phyloP scores from a whole-genome alignment of 192 early-diverging fungal species.

The Martensiomyces pterosporus region DNA sequence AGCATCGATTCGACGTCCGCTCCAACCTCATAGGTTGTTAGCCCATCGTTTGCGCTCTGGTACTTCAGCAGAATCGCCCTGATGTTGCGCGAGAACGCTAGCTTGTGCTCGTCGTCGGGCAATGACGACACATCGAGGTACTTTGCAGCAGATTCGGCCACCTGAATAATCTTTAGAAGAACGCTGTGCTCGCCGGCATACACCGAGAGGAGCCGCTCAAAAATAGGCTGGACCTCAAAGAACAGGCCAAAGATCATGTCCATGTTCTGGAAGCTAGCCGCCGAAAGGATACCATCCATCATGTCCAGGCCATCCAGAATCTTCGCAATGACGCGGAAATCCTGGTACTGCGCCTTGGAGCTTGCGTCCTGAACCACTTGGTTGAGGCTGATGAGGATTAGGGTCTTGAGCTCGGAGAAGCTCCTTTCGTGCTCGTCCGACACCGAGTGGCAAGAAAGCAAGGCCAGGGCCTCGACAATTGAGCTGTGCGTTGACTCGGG shows the following conservation, averaged over 20 bases:
- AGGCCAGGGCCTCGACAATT: slow-evolving; percentile 32
- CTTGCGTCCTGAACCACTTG: slow-evolving; percentile 4
- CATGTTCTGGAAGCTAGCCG: slow-evolving; percentile 43
- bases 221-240: slow-evolving; percentile 35
- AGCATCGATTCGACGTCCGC: slow-evolving; percentile 25
- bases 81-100: slow-evolving; percentile 31
- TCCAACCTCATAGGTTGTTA: not conserved
- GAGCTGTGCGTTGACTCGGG: slow-evolving; percentile 46
- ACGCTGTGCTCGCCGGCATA: slow-evolving; percentile 28
- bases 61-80: slow-evolving; percentile 26
- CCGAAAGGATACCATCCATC: slow-evolving; percentile 45
- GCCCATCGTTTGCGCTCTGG: slow-evolving; percentile 8
- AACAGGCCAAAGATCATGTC: slow-evolving; percentile 34
- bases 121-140: slow-evolving; percentile 40
- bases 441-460: slow-evolving; percentile 35
- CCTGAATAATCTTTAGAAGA: slow-evolving; percentile 27
- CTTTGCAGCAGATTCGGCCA: slow-evolving; percentile 34
- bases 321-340: slow-evolving; percentile 18
- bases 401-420: slow-evolving; percentile 32
- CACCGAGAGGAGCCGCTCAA: slow-evolving; percentile 24
- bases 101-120: slow-evolving; percentile 34
- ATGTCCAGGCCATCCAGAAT: slow-evolving; percentile 48
- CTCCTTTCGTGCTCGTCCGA: slow-evolving; percentile 19
- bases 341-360: slow-evolving; percentile 13
- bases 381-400: slow-evolving; percentile 17